Evolutionary conservation across 257 asterid genomes (phyloP).

Genomic region (Petunia secreta): DNA sequence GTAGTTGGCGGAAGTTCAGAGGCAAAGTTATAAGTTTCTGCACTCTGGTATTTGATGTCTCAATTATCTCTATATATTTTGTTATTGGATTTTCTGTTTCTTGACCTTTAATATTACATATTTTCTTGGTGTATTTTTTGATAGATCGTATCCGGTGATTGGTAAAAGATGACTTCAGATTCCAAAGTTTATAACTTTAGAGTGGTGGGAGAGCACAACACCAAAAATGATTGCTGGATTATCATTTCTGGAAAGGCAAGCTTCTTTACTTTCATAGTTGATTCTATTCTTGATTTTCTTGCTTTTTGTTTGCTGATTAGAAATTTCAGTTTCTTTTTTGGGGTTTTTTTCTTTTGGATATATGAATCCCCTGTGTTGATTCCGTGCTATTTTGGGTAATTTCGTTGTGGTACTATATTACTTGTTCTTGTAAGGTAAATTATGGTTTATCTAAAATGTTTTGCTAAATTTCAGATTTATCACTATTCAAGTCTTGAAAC

Average conservation of each 20-base stretch:
- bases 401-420: too few relatives aligned
- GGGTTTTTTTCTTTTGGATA: too few relatives aligned
- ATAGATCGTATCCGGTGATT: not conserved
- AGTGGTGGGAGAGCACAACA: constrained; percentile 58
- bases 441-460: not conserved
- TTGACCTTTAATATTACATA: not conserved
- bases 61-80: not conserved
- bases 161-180: constrained; percentile 41
- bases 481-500: not conserved
- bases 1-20: constrained; percentile 13
- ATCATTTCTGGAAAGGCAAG: constrained; percentile 63
- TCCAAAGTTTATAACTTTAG: constrained; percentile 43
- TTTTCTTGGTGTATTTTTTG: not conserved
- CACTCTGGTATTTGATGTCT: not conserved
- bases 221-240: constrained; percentile 66
- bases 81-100: not conserved
- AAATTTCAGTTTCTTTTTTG: too few relatives aligned
- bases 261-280: not conserved
- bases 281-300: not conserved
- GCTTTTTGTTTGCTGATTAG: too few relatives aligned
- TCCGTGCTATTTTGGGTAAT: not conserved
- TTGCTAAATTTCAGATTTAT: not conserved
- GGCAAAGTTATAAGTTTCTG: not conserved
- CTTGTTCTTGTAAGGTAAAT: not conserved
- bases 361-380: not conserved